Evolutionary conservation across 1,139 yeast genomes (phyloP).

Genomic region (Groenewaldozyma auringiensis): DNA sequence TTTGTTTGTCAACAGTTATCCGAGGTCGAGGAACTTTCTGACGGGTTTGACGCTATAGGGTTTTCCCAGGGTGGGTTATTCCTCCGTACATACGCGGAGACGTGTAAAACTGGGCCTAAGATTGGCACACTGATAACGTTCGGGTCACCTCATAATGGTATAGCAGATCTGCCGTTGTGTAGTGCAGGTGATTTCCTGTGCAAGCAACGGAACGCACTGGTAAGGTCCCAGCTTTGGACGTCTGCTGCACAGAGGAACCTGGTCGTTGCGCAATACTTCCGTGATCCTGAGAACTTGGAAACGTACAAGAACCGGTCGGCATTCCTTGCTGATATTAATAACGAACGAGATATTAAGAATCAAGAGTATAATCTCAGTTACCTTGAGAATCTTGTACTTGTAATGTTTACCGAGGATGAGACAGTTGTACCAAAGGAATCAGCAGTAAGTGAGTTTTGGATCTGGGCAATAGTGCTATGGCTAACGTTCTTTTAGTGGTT

Average conservation of each 20-base stretch:
- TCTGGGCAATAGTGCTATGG: too few relatives aligned
- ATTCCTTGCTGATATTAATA: conserved; percentile 59
- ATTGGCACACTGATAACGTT: conserved; percentile 56
- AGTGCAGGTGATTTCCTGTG: conserved; percentile 54
- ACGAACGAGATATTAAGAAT: conserved; percentile 40
- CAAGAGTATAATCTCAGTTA: conserved; percentile 39
- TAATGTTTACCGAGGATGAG: conserved; percentile 53
- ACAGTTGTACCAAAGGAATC: conserved; percentile 68
- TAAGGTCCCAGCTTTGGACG: conserved; percentile 58
- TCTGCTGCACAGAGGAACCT: conserved; percentile 48
- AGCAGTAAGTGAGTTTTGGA: conserved; percentile 36
- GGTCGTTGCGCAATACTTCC: conserved; percentile 69
- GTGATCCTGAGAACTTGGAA: conserved; percentile 41
- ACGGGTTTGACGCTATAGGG: conserved; percentile 70
- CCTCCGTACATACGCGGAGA: conserved; percentile 55
- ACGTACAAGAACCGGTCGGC: conserved; percentile 44
- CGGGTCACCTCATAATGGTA: conserved; percentile 80
- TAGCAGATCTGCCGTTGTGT: conserved; percentile 62
- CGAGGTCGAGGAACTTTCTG: conserved; percentile 35
- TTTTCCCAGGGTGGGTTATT: conserved; percentile 80
- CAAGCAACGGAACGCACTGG: conserved; percentile 43
- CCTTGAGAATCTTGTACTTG: conserved; percentile 50
- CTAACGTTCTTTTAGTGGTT: conserved; percentile 43
- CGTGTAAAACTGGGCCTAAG: conserved; percentile 40
- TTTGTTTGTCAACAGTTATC: conserved; percentile 39